These are phyloP conservation scores for Durusdinium trenchii DNA, from an alignment of 73 alveolate genomes.

Conservation along the genomic window DNA sequence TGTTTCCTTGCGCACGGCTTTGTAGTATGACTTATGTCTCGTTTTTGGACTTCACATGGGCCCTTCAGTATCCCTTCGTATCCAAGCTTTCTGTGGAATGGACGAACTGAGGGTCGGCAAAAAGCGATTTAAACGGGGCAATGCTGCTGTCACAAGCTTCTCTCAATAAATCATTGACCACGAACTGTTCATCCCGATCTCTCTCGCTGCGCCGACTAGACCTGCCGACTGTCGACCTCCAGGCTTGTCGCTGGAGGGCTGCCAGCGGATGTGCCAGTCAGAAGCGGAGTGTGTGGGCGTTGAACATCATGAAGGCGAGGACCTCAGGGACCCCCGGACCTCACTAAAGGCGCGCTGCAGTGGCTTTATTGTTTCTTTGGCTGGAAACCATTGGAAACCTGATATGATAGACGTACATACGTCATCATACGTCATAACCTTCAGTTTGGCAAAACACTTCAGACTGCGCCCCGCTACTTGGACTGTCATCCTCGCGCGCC, in stretches of 20 bases:
- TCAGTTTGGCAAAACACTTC: background rate
- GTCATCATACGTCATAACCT: background rate
- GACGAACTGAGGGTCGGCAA: background rate
- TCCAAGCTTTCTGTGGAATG: background rate
- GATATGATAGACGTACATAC: background rate
- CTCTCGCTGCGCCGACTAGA: background rate
- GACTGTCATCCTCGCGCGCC: no score
- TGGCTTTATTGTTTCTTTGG: background rate
- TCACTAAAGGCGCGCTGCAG: background rate
- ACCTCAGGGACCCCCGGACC: background rate
- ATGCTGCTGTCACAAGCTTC: background rate
- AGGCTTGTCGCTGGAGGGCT: slow-evolving; percentile 23
- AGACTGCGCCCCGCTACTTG: background rate
- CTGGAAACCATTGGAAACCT: background rate
- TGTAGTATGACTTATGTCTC: no score
- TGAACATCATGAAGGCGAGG: slow-evolving; percentile 42
- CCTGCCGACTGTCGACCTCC: background rate
- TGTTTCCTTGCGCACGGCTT: no score
- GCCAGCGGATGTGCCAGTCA: slow-evolving; percentile 38
- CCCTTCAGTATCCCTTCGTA: background rate
- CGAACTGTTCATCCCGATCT: background rate
- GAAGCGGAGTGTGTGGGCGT: slow-evolving; percentile 36
- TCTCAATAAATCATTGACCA: background rate
- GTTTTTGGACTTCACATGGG: background rate
- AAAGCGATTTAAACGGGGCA: background rate